phyloP scores from a whole-genome alignment of 345 rosid species.

The Noccaea bulbosa region DNA sequence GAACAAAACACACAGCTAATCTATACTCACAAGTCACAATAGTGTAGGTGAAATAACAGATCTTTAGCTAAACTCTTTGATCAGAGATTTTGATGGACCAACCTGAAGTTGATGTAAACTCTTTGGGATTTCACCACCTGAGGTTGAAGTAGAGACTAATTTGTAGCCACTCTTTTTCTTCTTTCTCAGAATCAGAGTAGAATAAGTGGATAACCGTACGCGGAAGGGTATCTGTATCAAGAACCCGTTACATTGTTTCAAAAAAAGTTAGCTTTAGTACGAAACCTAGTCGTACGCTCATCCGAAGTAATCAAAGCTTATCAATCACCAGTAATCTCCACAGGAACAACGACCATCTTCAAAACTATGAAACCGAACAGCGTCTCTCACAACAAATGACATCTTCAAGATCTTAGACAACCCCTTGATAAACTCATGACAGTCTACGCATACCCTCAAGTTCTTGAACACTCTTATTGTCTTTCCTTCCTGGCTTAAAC shows the following conservation, averaged over 20 bases:
- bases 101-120: neutral
- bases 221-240: no score
- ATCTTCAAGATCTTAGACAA: constrained; percentile 59
- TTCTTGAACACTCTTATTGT: constrained; percentile 78
- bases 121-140: neutral
- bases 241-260: no score
- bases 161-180: constrained; percentile 4
- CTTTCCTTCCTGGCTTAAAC: constrained; percentile 45
- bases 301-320: neutral
- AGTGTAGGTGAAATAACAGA: neutral
- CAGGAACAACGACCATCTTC: constrained; percentile 72
- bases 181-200: constrained; percentile 7
- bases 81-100: neutral
- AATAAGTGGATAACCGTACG: no score
- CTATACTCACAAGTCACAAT: neutral
- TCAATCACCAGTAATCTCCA: constrained; percentile 63
- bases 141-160: neutral
- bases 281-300: constrained; percentile 10
- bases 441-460: constrained; percentile 80
- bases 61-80: constrained; percentile 10
- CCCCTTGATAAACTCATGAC: constrained; percentile 81
- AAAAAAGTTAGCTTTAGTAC: neutral
- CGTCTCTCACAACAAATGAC: constrained; percentile 74
- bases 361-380: constrained; percentile 80
- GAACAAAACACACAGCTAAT: constrained; percentile 12